Percentiles rank a stretch among this genome's conserved stretches.
These are phyloP conservation scores for Aspergillus taichungensis DNA, from an alignment of 495 filamentous ascomycete species.

Conservation along the genomic window DNA sequence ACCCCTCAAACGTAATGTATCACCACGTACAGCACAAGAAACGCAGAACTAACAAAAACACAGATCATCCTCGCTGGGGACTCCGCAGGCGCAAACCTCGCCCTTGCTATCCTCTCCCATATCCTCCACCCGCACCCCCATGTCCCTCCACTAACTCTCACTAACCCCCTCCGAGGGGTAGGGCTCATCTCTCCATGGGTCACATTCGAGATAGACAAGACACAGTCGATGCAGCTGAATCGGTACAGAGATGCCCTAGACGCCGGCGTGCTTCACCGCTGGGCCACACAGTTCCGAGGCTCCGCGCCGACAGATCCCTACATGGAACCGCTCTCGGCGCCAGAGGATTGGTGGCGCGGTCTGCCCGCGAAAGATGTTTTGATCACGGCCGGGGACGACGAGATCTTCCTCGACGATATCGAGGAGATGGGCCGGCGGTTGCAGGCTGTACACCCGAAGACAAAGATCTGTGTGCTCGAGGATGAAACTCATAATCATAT, in stretches of 20 bases:
- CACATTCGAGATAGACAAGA: constrained; percentile 2
- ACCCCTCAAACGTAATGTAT: not conserved
- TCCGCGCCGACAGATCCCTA: constrained; percentile 3
- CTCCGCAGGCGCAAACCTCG: constrained; percentile 46
- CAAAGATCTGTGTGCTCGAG: too few relatives aligned
- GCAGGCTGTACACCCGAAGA: not conserved
- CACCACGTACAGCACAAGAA: too few relatives aligned
- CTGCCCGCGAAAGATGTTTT: constrained; percentile 2
- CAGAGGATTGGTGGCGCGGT: constrained; percentile 7
- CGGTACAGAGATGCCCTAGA: constrained; percentile 4
- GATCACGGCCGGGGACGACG: constrained; percentile 6
- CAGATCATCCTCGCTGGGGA: constrained; percentile 42
- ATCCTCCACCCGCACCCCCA: constrained; percentile 41
- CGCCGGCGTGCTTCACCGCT: not conserved
- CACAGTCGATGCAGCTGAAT: constrained; percentile 3
- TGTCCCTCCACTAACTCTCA: constrained; percentile 11
- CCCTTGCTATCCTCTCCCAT: constrained; percentile 39
- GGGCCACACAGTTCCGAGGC: constrained; percentile 4
- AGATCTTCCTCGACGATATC: constrained; percentile 6
- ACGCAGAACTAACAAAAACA: too few relatives aligned
- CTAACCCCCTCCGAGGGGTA: not conserved
- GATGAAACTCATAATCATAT: too few relatives aligned
- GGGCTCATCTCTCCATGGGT: constrained; percentile 8
- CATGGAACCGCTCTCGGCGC: constrained; percentile 7
- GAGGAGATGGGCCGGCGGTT: not conserved